phyloP scores from a whole-genome alignment of 495 filamentous ascomycete genomes.

The Staphylotrichum longicolle region DNA sequence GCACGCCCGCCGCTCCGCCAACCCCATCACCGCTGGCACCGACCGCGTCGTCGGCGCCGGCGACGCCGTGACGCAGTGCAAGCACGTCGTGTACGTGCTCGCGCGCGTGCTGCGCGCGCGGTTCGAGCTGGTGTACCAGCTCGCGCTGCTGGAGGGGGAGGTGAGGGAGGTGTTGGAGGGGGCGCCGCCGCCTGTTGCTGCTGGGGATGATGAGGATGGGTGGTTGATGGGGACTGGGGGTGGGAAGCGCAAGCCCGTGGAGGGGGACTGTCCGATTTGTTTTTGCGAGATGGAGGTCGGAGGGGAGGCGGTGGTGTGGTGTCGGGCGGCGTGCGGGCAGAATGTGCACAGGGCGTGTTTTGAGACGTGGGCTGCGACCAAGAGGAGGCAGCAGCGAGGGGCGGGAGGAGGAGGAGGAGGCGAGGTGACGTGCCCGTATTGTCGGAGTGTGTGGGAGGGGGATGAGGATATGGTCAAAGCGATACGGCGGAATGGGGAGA shows the following conservation, averaged over 20 bases:
- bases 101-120: conserved; percentile 64
- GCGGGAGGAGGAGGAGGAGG: conserved; percentile 2
- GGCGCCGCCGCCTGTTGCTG: conserved; percentile 43
- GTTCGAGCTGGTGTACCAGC: conserved; percentile 65
- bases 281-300: conserved; percentile 61
- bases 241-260: conserved; percentile 49
- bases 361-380: conserved; percentile 63
- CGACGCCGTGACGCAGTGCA: conserved; percentile 55
- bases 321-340: conserved; percentile 70
- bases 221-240: conserved; percentile 20
- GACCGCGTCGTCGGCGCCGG: too few species aligned
- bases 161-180: conserved; percentile 58
- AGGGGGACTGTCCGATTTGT: conserved; percentile 81
- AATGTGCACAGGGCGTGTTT: conserved; percentile 76
- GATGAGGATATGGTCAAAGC: conserved; percentile 50
- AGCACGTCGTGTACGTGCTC: conserved; percentile 58
- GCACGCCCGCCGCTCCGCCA: conserved; percentile 54
- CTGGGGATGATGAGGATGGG: conserved; percentile 1
- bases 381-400: conserved; percentile 32
- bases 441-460: conserved; percentile 60
- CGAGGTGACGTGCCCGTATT: conserved; percentile 61
- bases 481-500: conserved; percentile 41
- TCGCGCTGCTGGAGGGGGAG: conserved; percentile 66
- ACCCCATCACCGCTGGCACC: conserved; percentile 29
- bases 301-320: conserved; percentile 64